Evolutionary conservation across 2,329 filamentous ascomycete genomes (phyloP).

Genomic region (Aspergillus persii): DNA sequence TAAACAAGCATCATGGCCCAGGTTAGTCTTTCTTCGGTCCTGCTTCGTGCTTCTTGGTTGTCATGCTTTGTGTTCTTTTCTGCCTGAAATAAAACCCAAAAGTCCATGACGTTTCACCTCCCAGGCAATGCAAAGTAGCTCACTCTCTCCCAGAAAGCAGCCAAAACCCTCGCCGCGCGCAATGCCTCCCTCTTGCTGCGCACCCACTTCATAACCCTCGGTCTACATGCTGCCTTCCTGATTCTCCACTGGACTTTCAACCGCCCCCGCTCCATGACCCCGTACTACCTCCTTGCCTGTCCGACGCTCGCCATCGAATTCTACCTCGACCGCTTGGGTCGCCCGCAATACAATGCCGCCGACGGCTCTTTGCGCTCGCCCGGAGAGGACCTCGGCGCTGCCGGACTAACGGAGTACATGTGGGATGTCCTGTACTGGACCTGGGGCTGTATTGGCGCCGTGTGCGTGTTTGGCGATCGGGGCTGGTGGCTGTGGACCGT

Average conservation of each 20-base stretch:
- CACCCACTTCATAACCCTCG: constrained; percentile 73
- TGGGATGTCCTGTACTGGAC: constrained; percentile 97
- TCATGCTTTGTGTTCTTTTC: neutral
- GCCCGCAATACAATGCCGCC: constrained; percentile 67
- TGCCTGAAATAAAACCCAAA: neutral
- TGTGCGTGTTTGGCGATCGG: constrained; percentile 76
- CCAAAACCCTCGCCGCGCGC: constrained; percentile 67
- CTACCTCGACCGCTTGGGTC: constrained; percentile 78
- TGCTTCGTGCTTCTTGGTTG: too few relatives aligned
- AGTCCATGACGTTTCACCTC: neutral
- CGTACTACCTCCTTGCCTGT: constrained; percentile 69
- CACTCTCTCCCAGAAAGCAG: constrained; percentile 44
- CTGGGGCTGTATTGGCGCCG: constrained; percentile 72
- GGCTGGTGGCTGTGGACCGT: constrained; percentile 64
- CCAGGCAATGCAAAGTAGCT: neutral
- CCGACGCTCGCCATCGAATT: constrained; percentile 79
- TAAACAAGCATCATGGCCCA: constrained; percentile 22
- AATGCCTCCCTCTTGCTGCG: constrained; percentile 76
- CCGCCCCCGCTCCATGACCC: constrained; percentile 59
- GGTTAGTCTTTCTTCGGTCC: constrained; percentile 14
- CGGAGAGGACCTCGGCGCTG: constrained; percentile 83
- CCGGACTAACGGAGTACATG: constrained; percentile 94
- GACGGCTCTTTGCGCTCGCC: constrained; percentile 68
- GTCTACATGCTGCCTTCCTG: constrained; percentile 72
- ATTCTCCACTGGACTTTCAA: constrained; percentile 65